Evolutionary conservation across 108 stramenopile genomes (phyloP).

Genomic region (Pseudonitzschia delicatissima): DNA sequence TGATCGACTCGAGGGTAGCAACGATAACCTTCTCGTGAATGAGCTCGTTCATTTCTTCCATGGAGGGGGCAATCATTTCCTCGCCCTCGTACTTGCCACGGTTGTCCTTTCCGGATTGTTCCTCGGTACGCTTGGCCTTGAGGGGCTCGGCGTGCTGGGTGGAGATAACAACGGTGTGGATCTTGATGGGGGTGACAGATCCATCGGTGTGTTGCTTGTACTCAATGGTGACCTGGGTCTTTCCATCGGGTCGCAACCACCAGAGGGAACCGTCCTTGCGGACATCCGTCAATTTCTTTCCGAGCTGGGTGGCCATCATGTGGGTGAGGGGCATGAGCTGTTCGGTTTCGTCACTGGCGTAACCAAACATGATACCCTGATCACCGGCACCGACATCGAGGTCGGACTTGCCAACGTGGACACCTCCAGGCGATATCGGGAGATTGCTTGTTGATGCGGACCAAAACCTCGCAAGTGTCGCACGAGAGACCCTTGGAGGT

Average conservation of each 20-base stretch:
- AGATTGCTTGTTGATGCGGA: slow-evolving; percentile 97
- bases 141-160: slow-evolving; percentile 93
- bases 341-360: slow-evolving; percentile 96
- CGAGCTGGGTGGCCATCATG: slow-evolving; percentile 92
- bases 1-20: slow-evolving; percentile 74
- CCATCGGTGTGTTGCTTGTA: slow-evolving; percentile 91
- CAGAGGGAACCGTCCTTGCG: slow-evolving; percentile 92
- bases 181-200: slow-evolving; percentile 88
- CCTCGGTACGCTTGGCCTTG: slow-evolving; percentile 90
- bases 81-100: slow-evolving; percentile 83
- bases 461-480: slow-evolving; percentile 94
- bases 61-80: slow-evolving; percentile 71
- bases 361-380: slow-evolving; percentile 99
- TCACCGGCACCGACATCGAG: slow-evolving; percentile 96
- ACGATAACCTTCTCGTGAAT: slow-evolving; percentile 81
- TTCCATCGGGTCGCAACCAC: slow-evolving; percentile 98
- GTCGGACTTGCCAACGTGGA: slow-evolving; percentile 91
- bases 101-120: slow-evolving; percentile 93
- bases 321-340: slow-evolving; percentile 95
- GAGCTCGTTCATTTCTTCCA: slow-evolving; percentile 80
- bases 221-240: slow-evolving; percentile 96
- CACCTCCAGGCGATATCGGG: slow-evolving; percentile 97
- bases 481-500: slow-evolving; percentile 94
- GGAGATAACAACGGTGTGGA: slow-evolving; percentile 97
- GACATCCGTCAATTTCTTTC: slow-evolving; percentile 93